Evolutionary conservation across 371 early-diverging fungal species (phyloP), one percentile per base, ranked within the genome.

Genomic region (Lichtheimia corymbifera): DNA sequence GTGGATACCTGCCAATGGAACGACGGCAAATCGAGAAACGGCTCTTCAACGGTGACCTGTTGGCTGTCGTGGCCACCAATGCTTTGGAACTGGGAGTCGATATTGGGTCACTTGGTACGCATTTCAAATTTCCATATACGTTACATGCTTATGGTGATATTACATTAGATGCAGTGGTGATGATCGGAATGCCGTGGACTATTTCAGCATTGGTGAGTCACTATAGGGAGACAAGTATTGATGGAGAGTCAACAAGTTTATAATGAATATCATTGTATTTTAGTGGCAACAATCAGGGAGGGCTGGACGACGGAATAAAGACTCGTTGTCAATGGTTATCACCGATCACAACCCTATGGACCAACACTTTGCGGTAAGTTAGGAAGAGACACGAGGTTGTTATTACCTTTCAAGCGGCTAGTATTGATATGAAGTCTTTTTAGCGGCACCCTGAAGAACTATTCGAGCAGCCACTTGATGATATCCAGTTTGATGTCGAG

Each of bases 71-170:
- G 2, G 79, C 89, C 4, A 91, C 91, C 5, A 88, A 79, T 50
- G 91, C 91, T 0, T 68, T 91, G 28, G 91, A 91, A 59, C 62
- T 91, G 15, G 91, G 91, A 13, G 77, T 91, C 5, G 89, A 91
- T 66, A 83, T 90, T 53, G 91, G 91, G 2, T 55, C 68, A 12
- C 64, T 86, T 24, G 85, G 80, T 76, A 76, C 11, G 47, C 22
- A n/a, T 17, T 47, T 47, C 15, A 9, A 1, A 18, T 47, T 13
- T 9, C 5, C 28, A 12, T 62, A 13, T 28, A 56, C 53, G 22
- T 30, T 50, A 14, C 1, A 35, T 44, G 15, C n/a, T 14, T 20
- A 55, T 30, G 20, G 25, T 50, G n/a, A 14, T 15, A 13, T 41
- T 18, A 43, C 15, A 43, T 20, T 73, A 71, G 88, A 88, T 64